Evolutionary conservation across 2,329 filamentous ascomycete genomes (phyloP).

Genomic region (Sordariomycetes sp.): DNA sequence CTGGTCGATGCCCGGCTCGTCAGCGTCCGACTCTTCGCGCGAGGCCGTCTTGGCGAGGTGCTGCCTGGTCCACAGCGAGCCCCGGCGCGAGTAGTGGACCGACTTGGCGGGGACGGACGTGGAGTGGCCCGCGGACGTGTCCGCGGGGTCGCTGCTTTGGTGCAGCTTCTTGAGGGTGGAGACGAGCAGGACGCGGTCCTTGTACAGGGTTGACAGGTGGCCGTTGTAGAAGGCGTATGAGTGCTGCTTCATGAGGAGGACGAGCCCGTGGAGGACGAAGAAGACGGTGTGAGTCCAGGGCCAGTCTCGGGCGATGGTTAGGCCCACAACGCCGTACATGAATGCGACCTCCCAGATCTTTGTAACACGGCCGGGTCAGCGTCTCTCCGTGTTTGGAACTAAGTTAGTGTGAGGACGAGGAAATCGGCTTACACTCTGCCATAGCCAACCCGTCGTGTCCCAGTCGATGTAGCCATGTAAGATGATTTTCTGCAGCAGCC

Average conservation of each 20-base stretch:
- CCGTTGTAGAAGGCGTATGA: slow-evolving; percentile 74
- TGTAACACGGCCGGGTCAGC: background rate
- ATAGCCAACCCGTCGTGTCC: slow-evolving; percentile 59
- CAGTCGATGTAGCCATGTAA: slow-evolving; percentile 51
- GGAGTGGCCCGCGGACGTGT: background rate
- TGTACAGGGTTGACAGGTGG: slow-evolving; percentile 52
- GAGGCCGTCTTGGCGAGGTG: slow-evolving; percentile 5
- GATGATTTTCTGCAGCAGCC: slow-evolving; percentile 53
- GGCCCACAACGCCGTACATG: slow-evolving; percentile 48
- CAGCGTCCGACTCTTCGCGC: slow-evolving; percentile 12
- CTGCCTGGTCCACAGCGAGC: slow-evolving; percentile 8
- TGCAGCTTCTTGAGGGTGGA: slow-evolving; percentile 43
- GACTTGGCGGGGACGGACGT: background rate
- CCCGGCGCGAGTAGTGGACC: slow-evolving; percentile 5
- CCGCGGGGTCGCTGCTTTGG: slow-evolving; percentile 19
- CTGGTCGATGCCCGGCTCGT: slow-evolving; percentile 43
- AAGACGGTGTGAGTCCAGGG: slow-evolving; percentile 77
- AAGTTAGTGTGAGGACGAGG: background rate
- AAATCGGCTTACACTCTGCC: slow-evolving; percentile 47
- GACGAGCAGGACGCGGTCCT: slow-evolving; percentile 32
- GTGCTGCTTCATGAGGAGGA: slow-evolving; percentile 79
- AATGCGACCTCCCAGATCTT: slow-evolving; percentile 60
- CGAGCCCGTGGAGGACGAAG: slow-evolving; percentile 62
- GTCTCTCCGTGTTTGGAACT: background rate
- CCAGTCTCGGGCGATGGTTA: slow-evolving; percentile 64